phyloP scores from a whole-genome alignment of 495 filamentous ascomycete species.

The Sordaria brevicollis region DNA sequence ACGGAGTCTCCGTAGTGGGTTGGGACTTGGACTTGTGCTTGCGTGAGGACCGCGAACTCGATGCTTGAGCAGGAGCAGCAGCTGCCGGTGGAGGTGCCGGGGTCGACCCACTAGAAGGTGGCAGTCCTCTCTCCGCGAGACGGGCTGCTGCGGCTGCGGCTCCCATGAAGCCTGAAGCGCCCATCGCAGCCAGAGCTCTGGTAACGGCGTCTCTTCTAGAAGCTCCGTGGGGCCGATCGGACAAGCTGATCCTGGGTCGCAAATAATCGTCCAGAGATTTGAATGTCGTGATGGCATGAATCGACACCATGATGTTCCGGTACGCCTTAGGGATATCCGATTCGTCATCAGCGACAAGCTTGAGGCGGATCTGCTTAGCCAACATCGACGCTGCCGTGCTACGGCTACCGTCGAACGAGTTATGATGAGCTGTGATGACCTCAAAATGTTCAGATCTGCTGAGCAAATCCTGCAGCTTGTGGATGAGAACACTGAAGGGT shows the following conservation, averaged over 20 bases:
- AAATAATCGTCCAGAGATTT: slow-evolving; percentile 96
- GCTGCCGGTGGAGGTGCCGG: slow-evolving; percentile 23
- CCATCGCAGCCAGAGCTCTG: slow-evolving; percentile 64
- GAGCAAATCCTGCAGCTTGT: slow-evolving; percentile 90
- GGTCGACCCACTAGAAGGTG: slow-evolving; percentile 14
- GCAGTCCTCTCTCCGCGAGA: slow-evolving; percentile 30
- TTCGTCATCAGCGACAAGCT: slow-evolving; percentile 80
- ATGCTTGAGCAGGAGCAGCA: slow-evolving; percentile 23
- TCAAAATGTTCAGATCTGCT: slow-evolving; percentile 98
- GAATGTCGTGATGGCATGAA: slow-evolving; percentile 97
- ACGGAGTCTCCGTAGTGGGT: slow-evolving; percentile 19
- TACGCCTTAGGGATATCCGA: slow-evolving; percentile 78
- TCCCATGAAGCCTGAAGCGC: slow-evolving; percentile 52
- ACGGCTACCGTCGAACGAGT: slow-evolving; percentile 81
- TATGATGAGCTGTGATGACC: slow-evolving; percentile 89
- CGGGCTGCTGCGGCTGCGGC: slow-evolving; percentile 32
- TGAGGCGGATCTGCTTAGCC: slow-evolving; percentile 86
- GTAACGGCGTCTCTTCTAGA: slow-evolving; percentile 56
- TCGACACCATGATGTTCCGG: slow-evolving; percentile 91
- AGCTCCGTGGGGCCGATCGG: slow-evolving; percentile 65
- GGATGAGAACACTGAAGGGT: slow-evolving; percentile 81
- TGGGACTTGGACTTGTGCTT: slow-evolving; percentile 40
- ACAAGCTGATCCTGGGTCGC: slow-evolving; percentile 74
- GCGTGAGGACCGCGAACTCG: slow-evolving; percentile 29
- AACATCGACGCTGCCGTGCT: slow-evolving; percentile 93